Evolutionary conservation across 2,329 filamentous ascomycete genomes (phyloP).

Genomic region (Thelonectria discophora): DNA sequence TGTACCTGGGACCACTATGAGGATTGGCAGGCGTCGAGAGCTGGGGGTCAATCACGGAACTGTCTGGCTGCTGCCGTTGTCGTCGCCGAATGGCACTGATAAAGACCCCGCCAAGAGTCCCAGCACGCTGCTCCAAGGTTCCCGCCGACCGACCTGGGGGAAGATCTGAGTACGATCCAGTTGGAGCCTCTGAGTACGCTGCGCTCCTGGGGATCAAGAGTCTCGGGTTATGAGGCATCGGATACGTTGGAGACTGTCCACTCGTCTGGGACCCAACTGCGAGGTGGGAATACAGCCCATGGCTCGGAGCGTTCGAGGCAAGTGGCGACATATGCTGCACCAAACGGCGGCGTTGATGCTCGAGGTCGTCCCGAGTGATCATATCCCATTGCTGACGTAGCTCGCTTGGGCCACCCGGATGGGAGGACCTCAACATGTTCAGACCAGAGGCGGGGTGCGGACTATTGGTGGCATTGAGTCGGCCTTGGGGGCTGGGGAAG

Average conservation of each 20-base stretch:
- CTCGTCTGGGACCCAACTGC: neutral
- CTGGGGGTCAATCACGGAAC: neutral
- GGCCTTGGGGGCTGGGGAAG: neutral
- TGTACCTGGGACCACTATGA: neutral
- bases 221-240: neutral
- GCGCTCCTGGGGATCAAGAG: neutral
- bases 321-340: neutral
- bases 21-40: neutral
- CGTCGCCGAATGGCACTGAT: neutral
- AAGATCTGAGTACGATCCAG: neutral
- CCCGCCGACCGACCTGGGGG: neutral
- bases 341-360: neutral
- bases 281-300: slow-evolving; percentile 18
- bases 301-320: neutral
- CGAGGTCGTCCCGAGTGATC: slow-evolving; percentile 1
- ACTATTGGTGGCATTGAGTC: neutral
- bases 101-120: neutral
- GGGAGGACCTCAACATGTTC: slow-evolving; percentile 10
- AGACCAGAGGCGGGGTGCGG: slow-evolving; percentile 1
- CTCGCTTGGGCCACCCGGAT: slow-evolving; percentile 9
- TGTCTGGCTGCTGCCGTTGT: neutral
- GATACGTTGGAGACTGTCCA: neutral
- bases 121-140: neutral
- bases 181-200: neutral
- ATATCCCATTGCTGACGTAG: slow-evolving; percentile 11